Base-by-base conservation (phyloP, 1,284 basidiomycete species). In the Cutaneotrichosporon spelunceum region DNA sequence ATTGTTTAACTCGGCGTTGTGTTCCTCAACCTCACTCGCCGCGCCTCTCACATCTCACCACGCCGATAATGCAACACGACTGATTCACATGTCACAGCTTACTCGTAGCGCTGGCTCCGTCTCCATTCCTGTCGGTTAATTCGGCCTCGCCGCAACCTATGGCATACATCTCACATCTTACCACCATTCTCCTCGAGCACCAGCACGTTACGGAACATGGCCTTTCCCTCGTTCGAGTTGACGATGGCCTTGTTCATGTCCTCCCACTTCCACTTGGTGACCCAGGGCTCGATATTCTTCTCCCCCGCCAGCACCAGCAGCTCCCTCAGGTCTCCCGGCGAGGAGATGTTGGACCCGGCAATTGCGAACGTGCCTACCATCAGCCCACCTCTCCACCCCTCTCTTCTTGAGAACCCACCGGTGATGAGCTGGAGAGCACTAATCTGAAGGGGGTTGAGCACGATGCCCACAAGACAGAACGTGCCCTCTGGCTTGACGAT, bases 171-270 rank as follows among this genome's bases (percentile, higher is more conserved):
- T 49, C 66, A 70, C 57, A 72, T 30, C 59, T 65, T 65, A 10
- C 68, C 71, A 24, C 71, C 71, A 50, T 70, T 73, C 62, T 70
- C 63, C 53, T 68, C 64, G 62, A 72, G 71, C 55, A 69, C 75
- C 34, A 82, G 73, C 34, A 80, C 79, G 65, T 78, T 79, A 56
- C 81, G 73, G 78, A 80, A 82, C 34, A 75, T 63, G 49, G 76
- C 72, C 63, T 80, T 76, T 56, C 78, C 77, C 24, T 71, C 70
- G 45, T 79, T 65, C 60, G 81, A 73, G 55, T 79, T 76, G 1
- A 36, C 65, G 42, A 82, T 73, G 16, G 78, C 79, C 69, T 78
- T 68, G 66, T 79, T 78, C 69, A 77, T 78, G 58, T 81, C 76
- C 64, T 78, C 76, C 72, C 82, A 73, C 55, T 73, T 69, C 23